phyloP scores from a whole-genome alignment of 176 grass and related monocot species.

The Eragrostis nindensis region DNA sequence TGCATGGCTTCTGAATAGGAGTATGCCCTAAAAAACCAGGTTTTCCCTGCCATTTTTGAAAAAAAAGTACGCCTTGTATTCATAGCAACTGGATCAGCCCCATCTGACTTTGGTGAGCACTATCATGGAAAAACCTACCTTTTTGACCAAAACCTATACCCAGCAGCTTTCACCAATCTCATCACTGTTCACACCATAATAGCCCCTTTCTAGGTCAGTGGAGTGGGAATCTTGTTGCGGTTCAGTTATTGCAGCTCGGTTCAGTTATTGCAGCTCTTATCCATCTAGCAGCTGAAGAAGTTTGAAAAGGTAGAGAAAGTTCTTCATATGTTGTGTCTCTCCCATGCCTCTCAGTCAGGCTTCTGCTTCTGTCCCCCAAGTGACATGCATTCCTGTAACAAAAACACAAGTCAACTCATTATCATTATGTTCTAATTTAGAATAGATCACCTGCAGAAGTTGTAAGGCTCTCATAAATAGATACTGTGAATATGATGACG shows the following conservation, averaged over 20 bases:
- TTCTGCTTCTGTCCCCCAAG: not conserved
- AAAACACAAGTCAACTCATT: not conserved
- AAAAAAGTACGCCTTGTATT: not conserved
- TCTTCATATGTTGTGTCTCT: not conserved
- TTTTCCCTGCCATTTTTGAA: not conserved
- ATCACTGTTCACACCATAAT: not conserved
- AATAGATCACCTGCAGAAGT: too few relatives aligned
- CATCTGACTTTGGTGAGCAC: not conserved
- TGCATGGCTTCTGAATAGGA: not conserved
- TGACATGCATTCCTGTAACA: not conserved
- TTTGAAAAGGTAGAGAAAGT: not conserved
- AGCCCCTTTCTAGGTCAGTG: not conserved
- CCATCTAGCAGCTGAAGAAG: too few relatives aligned
- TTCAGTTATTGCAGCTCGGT: too few relatives aligned
- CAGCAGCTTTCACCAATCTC: not conserved
- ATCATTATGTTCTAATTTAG: too few relatives aligned
- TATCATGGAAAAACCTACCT: not conserved
- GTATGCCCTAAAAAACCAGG: not conserved
- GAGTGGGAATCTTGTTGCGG: not conserved
- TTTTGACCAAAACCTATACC: conserved; percentile 1
- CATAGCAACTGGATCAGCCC: not conserved
- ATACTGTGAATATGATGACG: too few relatives aligned
- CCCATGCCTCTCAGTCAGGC: not conserved
- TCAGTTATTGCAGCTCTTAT: too few relatives aligned
- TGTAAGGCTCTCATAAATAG: too few relatives aligned